Base-by-base conservation (phyloP, 2,329 filamentous ascomycete genomes). In the Diplodia sapinea region DNA sequence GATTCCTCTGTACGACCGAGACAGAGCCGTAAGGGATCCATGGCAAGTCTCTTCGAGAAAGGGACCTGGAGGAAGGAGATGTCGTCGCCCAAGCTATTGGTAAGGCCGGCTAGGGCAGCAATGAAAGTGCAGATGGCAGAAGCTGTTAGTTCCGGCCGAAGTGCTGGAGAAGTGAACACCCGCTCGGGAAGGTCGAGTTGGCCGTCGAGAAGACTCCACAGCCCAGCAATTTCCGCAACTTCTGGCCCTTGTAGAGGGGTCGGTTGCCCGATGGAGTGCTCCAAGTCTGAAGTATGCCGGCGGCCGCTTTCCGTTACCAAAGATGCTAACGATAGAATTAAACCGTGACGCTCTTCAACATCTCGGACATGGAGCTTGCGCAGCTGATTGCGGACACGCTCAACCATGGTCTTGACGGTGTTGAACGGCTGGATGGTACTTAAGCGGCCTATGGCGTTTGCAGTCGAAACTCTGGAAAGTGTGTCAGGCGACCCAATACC, bases 401-500 rank as follows among this genome's bases (percentile, higher is more conserved):
- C 80, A 67, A 68, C 79, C 74, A 70, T 86, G 68, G 1, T 80
- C 79, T 7, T 69, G 65, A 72, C 74, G 68, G 61, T 81, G 74
- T 47, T 74, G 72, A n/a, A 65, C 61, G 36, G 76, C 69, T 68
- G 75, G 82, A 73, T 67, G 82, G 79, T 43, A 76, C 81, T 70
- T 4, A 94, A 75, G 1, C 77, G 75, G 6, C 92, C 92, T 72
- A 94, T 88, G 0, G 91, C 89, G 1, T 79, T 79, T 1, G 91
- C 92, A 15, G 93, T 89, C 61, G 87, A 85, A 72, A 92, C 85
- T 69, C 95, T 87, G 1, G 93, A 92, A 6, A 85, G 81, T 0
- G 88, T 85, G 76, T 97, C 93, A 9, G 88, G 83, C 70, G 96
- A 92, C 0, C 90, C 89, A n/a, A 96, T 86, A 0, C 95, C 95